These are phyloP conservation scores for Eutypella sp. DNA, from an alignment of 2,329 filamentous ascomycete species.

Conservation along the genomic window DNA sequence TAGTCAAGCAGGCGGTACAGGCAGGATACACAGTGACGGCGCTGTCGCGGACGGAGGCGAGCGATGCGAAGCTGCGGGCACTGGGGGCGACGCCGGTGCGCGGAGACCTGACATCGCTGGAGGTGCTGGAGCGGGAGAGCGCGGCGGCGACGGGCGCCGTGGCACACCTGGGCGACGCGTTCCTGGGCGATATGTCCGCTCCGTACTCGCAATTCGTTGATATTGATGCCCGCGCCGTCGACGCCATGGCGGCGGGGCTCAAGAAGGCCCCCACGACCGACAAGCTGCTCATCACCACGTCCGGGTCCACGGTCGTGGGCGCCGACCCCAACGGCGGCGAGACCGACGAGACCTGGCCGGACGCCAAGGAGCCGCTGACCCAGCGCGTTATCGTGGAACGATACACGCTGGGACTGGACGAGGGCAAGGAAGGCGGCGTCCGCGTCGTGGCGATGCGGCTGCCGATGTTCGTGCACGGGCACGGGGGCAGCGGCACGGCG, in stretches of 20 bases:
- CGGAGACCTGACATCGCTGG: conserved; percentile 33
- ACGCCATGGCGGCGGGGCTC: conserved; percentile 32
- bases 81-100: conserved; percentile 35
- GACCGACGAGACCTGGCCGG: conserved; percentile 18
- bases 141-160: conserved; percentile 31
- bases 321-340: conserved; percentile 25
- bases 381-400: conserved; percentile 24
- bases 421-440: conserved; percentile 19
- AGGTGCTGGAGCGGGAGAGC: conserved; percentile 32
- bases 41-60: conserved; percentile 33
- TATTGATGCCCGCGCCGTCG: conserved; percentile 30
- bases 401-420: conserved; percentile 23
- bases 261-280: conserved; percentile 17
- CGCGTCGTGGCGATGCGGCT: conserved; percentile 32
- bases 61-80: conserved; percentile 30
- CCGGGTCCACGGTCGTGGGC: conserved; percentile 24
- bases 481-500: conserved; percentile 32
- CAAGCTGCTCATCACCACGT: conserved; percentile 31
- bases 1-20: conserved; percentile 31
- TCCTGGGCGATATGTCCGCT: conserved; percentile 18
- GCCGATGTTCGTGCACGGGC: conserved; percentile 40
- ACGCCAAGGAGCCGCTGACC: conserved; percentile 16
- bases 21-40: conserved; percentile 36
- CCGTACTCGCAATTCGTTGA: conserved; percentile 21
- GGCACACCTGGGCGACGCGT: conserved; percentile 32